Conservation (phyloP, 192 early-diverging fungal species). For the Linnemannia exigua region DNA sequence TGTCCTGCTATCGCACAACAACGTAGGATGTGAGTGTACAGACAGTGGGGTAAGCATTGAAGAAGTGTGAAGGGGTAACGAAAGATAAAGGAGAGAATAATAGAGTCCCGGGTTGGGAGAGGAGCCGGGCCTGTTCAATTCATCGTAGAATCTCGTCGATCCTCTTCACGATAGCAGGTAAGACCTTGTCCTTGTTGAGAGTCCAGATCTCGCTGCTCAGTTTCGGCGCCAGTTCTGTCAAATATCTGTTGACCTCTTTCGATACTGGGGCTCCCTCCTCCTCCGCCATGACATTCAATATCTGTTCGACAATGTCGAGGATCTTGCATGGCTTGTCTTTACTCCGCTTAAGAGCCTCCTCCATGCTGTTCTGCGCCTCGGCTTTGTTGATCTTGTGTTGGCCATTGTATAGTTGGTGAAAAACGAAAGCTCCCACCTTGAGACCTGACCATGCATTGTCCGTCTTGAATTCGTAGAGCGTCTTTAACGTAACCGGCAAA, state of each 20-base stretch:
- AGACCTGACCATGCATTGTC: constrained; percentile 27
- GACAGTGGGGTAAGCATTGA: no score
- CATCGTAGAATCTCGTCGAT: constrained; percentile 10
- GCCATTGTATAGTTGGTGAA: constrained; percentile 36
- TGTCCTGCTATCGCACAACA: no score
- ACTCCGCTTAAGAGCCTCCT: constrained; percentile 16
- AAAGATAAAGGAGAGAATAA: no score
- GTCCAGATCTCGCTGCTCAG: constrained; percentile 26
- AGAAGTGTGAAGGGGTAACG: no score
- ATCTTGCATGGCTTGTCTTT: constrained; percentile 31
- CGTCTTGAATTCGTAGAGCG: constrained; percentile 26
- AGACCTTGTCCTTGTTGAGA: constrained; percentile 21
- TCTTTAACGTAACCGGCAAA: constrained; percentile 17
- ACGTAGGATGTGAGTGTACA: no score
- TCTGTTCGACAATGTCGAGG: constrained; percentile 25
- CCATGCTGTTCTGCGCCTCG: constrained; percentile 10
- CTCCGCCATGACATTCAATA: constrained; percentile 24
- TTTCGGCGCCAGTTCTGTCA: constrained; percentile 19
- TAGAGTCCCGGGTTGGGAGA: neutral
- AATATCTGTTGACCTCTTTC: constrained; percentile 23
- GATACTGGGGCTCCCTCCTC: constrained; percentile 39
- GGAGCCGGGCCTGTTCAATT: neutral
- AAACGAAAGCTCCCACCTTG: constrained; percentile 27
- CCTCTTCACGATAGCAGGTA: constrained; percentile 15
- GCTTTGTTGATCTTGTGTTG: constrained; percentile 24